Base-by-base conservation (phyloP, 306 rosid genomes). In the Lathyrus tuberosus region DNA sequence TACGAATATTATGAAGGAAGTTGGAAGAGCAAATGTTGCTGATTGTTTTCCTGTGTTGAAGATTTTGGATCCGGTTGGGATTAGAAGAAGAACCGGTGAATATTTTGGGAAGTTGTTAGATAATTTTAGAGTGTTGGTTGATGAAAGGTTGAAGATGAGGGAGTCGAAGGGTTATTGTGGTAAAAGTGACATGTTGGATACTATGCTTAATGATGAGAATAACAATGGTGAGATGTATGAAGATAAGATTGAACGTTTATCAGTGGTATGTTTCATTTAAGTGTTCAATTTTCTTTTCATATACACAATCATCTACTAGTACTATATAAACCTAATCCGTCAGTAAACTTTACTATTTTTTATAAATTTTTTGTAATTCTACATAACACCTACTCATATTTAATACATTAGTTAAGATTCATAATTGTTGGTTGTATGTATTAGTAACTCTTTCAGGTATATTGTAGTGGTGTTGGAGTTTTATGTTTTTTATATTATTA, bases 41-140 rank as follows among this genome's bases (percentile, higher is more conserved):
- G 80, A 80, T 67, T 75, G 72, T 59, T 80, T 80, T 37, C 77
- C 84, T 0, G 11, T 59, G 13, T 42, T 75, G 17, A 80, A 80
- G 57, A 10, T 65, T 43, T 0, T 80, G 14, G 84, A 80, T n/a
- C 84, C 78, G 2, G 47, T 18, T 1, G 84, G 84, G 0, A 65
- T 80, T 9, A 80, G 74, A 30, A 59, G 71, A 17, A 64, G 84
- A 7, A 15, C 61, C 0, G 67, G 62, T 0, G 43, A 3, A 9
- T 46, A 69, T 54, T 60, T 76, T 28, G 3, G 8, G 51, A 69
- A 30, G 51, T 46, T 76, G 30, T 11, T 76, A 22, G 35, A 0
- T 6, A 62, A 69, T 5, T 76, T 76, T 53, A 42, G 31, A 6
- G 5, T 22, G 1, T 69, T 76, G 71, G 58, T 69, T 41, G 8